Base-by-base conservation (phyloP, 768 basidiomycete genomes). In the Mycena alexandri region DNA sequence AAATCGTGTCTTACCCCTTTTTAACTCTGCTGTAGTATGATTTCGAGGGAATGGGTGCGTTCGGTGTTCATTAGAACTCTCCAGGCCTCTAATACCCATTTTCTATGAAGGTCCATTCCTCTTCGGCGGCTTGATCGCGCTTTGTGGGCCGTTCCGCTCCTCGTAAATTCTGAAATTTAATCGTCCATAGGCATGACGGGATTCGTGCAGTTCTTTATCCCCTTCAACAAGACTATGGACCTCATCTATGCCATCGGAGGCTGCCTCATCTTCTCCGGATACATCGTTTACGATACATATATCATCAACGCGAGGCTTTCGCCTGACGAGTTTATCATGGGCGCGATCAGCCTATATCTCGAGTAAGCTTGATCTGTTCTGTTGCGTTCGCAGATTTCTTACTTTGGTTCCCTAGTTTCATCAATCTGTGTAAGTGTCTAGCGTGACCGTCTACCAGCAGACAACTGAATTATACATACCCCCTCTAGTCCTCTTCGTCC, bases 321-420 rank as follows among this genome's bases (percentile, higher is more conserved):
- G 2, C 94, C 95, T 5, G 98, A 99, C 71, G 98, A 99, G 78
- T 95, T 87, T 77, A 95, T 98, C 71, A 82, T 98, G 82, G 97
- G 91, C 41, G 86, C 94, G 19, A 91, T 98, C 75, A 91, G 90
- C 71, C 87, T 99, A n/a, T 99, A 98, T 80, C 90, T 98, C 62
- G 97, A 98, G 89, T 93, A 80, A 72, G 90, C 90, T 67, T 21
- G 52, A 25, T 58, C 41, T 5, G 56, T 5, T 33, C 48, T 51
- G 29, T 29, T 6, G 2, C 34, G 4, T 62, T 72, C 54, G 72
- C 67, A 79, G 73, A 68, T 13, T 12, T 19, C 16, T 19, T 46
- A 38, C 38, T 14, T 61, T 63, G 22, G 56, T 59, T 59, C 72
- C 65, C 17, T 70, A 93, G 92, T 74, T 93, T 95, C 77, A 85